Percentiles rank a stretch among this genome's conserved stretches.
Evolutionary conservation across 805 yeast species (phyloP).

Genomic region (Kregervanrija fluxuum): DNA sequence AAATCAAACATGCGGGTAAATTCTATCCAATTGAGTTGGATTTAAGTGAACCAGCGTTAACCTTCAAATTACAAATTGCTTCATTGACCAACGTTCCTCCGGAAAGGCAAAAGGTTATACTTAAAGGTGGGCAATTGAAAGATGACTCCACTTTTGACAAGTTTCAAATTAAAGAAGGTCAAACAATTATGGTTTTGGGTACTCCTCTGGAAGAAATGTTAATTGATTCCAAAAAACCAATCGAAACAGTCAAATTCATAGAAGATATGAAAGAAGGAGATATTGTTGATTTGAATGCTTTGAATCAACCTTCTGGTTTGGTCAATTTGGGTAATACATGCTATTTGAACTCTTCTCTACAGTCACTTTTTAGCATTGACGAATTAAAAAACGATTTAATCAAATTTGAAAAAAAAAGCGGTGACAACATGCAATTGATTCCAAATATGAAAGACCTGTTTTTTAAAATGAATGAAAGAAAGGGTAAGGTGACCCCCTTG

Average conservation of each 20-base stretch:
- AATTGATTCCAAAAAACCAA: constrained; percentile 36
- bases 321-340: constrained; percentile 72
- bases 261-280: constrained; percentile 48
- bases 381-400: constrained; percentile 33
- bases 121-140: constrained; percentile 81
- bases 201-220: constrained; percentile 64
- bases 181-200: constrained; percentile 82
- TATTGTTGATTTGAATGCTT: constrained; percentile 13
- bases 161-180: constrained; percentile 55
- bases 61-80: constrained; percentile 62
- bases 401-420: constrained; percentile 13
- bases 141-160: constrained; percentile 51
- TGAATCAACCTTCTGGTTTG: constrained; percentile 54
- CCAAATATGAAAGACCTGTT: constrained; percentile 36
- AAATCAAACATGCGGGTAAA: constrained; percentile 65
- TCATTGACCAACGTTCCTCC: constrained; percentile 77
- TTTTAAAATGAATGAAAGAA: constrained; percentile 33
- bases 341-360: constrained; percentile 65
- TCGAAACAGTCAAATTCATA: constrained; percentile 47
- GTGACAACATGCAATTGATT: constrained; percentile 22
- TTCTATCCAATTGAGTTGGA: constrained; percentile 51
- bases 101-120: constrained; percentile 81
- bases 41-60: constrained; percentile 47
- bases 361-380: constrained; percentile 40
- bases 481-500: constrained; percentile 54